Conservation (phyloP, 208 protist genomes). For the Leptomonas seymouri region DNA sequence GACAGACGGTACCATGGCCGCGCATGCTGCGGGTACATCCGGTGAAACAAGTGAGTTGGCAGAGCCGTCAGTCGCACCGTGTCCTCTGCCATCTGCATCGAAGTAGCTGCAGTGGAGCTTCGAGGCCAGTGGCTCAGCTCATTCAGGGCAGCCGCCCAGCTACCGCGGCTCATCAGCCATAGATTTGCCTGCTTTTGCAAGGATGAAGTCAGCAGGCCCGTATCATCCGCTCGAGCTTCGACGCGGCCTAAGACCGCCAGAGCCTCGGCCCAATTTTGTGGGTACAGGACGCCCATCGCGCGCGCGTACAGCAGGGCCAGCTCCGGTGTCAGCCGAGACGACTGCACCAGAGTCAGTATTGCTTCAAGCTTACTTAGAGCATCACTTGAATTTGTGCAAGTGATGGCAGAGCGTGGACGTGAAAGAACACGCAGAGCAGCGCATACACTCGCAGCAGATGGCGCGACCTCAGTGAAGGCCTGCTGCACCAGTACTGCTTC, state of each 20-base stretch:
- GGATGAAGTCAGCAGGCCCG: neutral
- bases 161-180: conserved; percentile 60
- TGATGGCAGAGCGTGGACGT: neutral
- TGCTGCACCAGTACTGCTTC: conserved; percentile 13
- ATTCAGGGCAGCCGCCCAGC: conserved; percentile 45
- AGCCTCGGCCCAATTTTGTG: conserved; percentile 48
- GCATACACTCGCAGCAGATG: conserved; percentile 15
- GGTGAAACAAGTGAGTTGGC: conserved; percentile 23
- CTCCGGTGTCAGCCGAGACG: conserved; percentile 44
- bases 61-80: conserved; percentile 37
- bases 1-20: conserved; percentile 21
- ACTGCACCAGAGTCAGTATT: conserved; percentile 30
- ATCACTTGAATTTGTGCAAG: neutral
- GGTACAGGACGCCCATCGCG: conserved; percentile 50
- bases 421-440: conserved; percentile 19
- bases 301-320: conserved; percentile 46
- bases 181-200: conserved; percentile 5
- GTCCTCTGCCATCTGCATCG: conserved; percentile 32
- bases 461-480: neutral
- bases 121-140: neutral
- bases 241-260: conserved; percentile 26
- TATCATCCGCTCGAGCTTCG: neutral
- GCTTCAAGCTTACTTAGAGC: neutral
- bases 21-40: conserved; percentile 15
- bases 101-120: neutral